phyloP scores from a whole-genome alignment of 257 asterid genomes.

The Cynanchum wilfordii region DNA sequence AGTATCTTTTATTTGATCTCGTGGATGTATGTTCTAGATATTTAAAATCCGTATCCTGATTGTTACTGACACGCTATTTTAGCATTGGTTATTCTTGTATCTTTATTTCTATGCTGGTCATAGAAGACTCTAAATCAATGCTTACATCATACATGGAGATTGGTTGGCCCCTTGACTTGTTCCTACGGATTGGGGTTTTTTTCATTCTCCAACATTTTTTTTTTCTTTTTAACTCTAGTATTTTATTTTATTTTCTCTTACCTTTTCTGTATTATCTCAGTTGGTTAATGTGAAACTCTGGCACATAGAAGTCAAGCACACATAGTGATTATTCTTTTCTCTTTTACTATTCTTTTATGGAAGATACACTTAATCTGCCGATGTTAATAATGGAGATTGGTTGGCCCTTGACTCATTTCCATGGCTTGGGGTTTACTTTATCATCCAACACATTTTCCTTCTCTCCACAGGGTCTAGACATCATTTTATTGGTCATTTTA shows the following conservation, averaged over 20 bases:
- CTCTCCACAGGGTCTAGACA: not conserved
- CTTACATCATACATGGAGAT: slow-evolving; percentile 40
- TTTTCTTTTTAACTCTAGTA: not conserved
- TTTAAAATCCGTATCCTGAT: too few relatives aligned
- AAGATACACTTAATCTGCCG: slow-evolving; percentile 31
- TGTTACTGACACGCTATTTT: not conserved
- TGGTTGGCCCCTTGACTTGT: slow-evolving; percentile 48
- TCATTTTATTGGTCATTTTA: not conserved
- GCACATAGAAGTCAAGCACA: not conserved
- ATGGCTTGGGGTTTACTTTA: slow-evolving; percentile 46
- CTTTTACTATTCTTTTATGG: not conserved
- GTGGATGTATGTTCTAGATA: not conserved
- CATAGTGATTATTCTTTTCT: slow-evolving; percentile 23
- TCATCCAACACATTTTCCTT: slow-evolving; percentile 27
- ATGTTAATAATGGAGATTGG: slow-evolving; percentile 38
- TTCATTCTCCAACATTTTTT: slow-evolving; percentile 32
- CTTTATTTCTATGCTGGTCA: slow-evolving; percentile 7
- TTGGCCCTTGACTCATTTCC: slow-evolving; percentile 40
- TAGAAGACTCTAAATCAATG: slow-evolving; percentile 24
- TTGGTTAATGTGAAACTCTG: not conserved
- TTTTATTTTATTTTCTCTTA: not conserved
- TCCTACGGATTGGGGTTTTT: slow-evolving; percentile 44
- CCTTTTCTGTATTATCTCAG: not conserved
- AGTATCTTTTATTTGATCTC: not conserved
- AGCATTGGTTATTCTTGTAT: slow-evolving; percentile 29